Percentiles rank a stretch among this genome's conserved stretches.
These are phyloP conservation scores for Hemileia vastatrix DNA, from an alignment of 1,284 basidiomycete genomes.

Conservation along the genomic window DNA sequence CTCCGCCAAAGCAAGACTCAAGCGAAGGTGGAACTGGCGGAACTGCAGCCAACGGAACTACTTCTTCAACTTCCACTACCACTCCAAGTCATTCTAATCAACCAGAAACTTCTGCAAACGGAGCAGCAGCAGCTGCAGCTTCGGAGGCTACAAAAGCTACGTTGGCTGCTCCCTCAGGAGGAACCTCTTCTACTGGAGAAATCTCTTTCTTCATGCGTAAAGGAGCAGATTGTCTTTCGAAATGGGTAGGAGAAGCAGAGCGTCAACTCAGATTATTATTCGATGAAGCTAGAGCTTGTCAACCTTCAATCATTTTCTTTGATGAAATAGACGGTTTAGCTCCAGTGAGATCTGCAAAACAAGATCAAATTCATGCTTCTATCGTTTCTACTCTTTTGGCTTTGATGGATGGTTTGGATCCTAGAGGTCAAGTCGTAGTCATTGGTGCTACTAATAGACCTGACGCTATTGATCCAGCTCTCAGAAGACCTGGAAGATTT, in stretches of 20 bases:
- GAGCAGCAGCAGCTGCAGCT: constrained; percentile 29
- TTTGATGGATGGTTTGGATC: constrained; percentile 1
- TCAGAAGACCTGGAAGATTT: background rate
- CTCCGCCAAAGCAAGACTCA: too few species aligned
- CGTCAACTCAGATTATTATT: constrained; percentile 3
- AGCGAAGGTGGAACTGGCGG: background rate
- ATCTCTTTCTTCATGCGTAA: constrained; percentile 6
- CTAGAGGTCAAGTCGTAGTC: background rate
- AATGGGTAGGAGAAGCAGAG: constrained; percentile 3
- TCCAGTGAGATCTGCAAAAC: background rate
- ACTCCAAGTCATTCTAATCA: too few species aligned
- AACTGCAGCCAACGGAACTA: constrained; percentile 27
- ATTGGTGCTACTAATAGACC: constrained; percentile 2
- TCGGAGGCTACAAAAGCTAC: constrained; percentile 31
- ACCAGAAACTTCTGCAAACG: background rate
- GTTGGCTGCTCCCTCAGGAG: background rate
- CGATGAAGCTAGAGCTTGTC: background rate
- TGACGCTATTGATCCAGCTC: constrained; percentile 1
- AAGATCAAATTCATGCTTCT: constrained; percentile 2
- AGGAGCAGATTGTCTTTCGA: background rate
- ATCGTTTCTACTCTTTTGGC: constrained; percentile 4
- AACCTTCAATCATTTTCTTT: constrained; percentile 9
- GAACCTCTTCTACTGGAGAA: background rate
- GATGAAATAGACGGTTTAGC: constrained; percentile 5
- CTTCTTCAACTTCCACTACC: background rate